Evolutionary conservation across 345 rosid genomes (phyloP).

Genomic region (Abelmoschus esculentus): DNA sequence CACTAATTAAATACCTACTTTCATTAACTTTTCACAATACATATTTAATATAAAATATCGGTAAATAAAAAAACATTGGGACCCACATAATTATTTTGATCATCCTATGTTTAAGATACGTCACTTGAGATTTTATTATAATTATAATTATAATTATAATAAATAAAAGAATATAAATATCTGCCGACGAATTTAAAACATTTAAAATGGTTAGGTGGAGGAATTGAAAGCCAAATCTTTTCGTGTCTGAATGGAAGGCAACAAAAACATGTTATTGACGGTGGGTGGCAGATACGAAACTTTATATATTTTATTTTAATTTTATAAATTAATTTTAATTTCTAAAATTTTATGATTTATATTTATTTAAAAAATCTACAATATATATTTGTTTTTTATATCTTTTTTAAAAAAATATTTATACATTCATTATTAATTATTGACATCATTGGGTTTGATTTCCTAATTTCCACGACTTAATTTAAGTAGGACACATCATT

Average conservation of each 20-base stretch:
- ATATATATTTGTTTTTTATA: too few species aligned
- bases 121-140: background rate
- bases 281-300: too few species aligned
- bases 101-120: background rate
- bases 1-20: too few species aligned
- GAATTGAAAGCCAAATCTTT: conserved; percentile 6
- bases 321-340: too few species aligned
- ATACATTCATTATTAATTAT: background rate
- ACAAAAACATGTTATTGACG: conserved; percentile 9
- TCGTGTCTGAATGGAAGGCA: conserved; percentile 18
- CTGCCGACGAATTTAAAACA: conserved; percentile 14
- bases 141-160: background rate
- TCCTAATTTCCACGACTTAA: background rate
- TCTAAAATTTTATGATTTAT: too few species aligned
- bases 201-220: background rate
- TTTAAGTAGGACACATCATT: background rate
- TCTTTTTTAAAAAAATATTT: too few species aligned
- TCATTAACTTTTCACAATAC: too few species aligned
- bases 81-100: too few species aligned
- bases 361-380: too few species aligned
- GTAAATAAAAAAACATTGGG: too few species aligned
- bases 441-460: conserved; percentile 11
- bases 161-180: background rate
- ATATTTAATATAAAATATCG: too few species aligned
- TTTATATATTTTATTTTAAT: too few species aligned